These are phyloP conservation scores for Backusella mclennaniae DNA, from an alignment of 192 early-diverging fungal genomes.

Conservation along the genomic window DNA sequence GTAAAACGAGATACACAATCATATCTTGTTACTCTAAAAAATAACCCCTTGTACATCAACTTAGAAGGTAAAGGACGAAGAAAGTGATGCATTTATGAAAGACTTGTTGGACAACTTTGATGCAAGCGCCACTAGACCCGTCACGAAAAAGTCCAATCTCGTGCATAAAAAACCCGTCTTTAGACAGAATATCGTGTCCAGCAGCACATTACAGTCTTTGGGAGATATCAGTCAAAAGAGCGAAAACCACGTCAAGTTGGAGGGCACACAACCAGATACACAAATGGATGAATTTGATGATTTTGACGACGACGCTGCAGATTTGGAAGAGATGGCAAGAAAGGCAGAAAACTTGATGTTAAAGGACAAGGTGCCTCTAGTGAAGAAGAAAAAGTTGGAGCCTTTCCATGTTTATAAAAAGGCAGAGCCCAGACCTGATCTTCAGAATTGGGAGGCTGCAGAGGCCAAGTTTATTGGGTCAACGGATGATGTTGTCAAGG, in stretches of 20 bases:
- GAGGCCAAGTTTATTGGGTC: neutral
- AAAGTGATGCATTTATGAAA: conserved; percentile 34
- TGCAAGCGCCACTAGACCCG: conserved; percentile 4
- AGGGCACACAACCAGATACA: neutral
- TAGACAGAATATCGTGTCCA: neutral
- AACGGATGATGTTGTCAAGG: neutral
- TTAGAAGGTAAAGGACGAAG: conserved; percentile 16
- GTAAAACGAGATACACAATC: neutral
- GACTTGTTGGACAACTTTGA: conserved; percentile 13
- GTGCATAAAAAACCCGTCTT: neutral
- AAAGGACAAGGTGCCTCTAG: neutral
- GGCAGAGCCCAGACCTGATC: neutral
- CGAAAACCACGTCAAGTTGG: neutral
- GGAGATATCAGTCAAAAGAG: neutral
- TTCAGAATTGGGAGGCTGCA: conserved; percentile 5
- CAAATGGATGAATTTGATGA: neutral
- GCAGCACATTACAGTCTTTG: neutral
- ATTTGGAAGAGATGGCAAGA: neutral
- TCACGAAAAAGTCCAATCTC: neutral
- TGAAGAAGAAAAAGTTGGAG: neutral
- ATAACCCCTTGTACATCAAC: too few species aligned
- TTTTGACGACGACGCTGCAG: neutral
- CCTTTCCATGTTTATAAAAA: neutral
- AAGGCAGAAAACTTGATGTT: neutral
- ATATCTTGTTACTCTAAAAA: too few species aligned